These are phyloP conservation scores for Amanita muscaria DNA, from an alignment of 768 basidiomycete genomes.

Conservation along the genomic window DNA sequence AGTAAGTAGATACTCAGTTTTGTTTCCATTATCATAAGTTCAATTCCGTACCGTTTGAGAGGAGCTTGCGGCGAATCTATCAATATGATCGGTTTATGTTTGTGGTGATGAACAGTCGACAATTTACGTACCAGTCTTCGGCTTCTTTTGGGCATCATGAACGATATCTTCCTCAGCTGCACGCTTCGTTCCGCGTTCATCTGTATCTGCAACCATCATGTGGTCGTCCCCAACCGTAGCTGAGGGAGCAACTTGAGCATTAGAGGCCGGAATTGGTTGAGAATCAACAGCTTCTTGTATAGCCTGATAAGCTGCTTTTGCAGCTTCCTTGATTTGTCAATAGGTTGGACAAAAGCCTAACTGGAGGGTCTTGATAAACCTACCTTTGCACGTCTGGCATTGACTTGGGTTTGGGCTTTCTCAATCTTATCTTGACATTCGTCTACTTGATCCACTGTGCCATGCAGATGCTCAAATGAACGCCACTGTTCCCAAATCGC, in stretches of 20 bases:
- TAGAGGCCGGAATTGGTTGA: slow-evolving; percentile 28
- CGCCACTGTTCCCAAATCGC: slow-evolving; percentile 88
- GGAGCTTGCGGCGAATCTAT: slow-evolving; percentile 34
- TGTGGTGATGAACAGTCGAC: no score
- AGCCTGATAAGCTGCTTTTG: slow-evolving; percentile 45
- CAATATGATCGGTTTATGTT: no score
- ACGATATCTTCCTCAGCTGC: slow-evolving; percentile 46
- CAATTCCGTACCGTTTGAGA: slow-evolving; percentile 47
- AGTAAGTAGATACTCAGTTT: slow-evolving; percentile 1
- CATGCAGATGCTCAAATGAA: slow-evolving; percentile 80
- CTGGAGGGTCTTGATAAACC: slow-evolving; percentile 8
- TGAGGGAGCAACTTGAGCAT: slow-evolving; percentile 18
- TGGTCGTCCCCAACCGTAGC: slow-evolving; percentile 11
- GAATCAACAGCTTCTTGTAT: slow-evolving; percentile 36
- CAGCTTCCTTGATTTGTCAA: slow-evolving; percentile 43
- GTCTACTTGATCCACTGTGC: slow-evolving; percentile 60
- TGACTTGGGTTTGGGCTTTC: slow-evolving; percentile 54
- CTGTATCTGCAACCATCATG: slow-evolving; percentile 35
- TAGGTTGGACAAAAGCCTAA: slow-evolving; percentile 1
- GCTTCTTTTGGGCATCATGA: slow-evolving; percentile 45
- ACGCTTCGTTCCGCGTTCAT: slow-evolving; percentile 46
- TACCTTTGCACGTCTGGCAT: slow-evolving; percentile 56
- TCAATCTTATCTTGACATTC: slow-evolving; percentile 54
- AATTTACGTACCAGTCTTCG: slow-evolving; percentile 48
- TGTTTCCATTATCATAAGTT: neutral